These are phyloP conservation scores for Bipolaris sorokiniana DNA, from an alignment of 2,329 filamentous ascomycete species.

Conservation along the genomic window DNA sequence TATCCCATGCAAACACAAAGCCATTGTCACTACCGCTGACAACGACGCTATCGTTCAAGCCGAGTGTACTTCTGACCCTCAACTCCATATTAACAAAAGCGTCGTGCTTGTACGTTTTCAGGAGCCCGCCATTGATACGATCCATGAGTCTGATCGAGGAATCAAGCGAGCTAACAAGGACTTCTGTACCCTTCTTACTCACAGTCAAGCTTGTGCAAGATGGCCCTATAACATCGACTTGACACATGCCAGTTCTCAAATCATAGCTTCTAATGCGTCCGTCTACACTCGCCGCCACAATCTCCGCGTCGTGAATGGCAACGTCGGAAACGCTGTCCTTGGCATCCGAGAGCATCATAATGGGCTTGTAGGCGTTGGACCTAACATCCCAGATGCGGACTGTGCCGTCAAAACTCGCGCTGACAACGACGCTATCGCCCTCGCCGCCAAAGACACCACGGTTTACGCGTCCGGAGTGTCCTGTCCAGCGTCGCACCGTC, in stretches of 20 bases:
- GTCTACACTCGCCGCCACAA: constrained; percentile 82
- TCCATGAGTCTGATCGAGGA: constrained; percentile 82
- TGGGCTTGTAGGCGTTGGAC: constrained; percentile 60
- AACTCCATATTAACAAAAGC: constrained; percentile 69
- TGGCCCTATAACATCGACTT: constrained; percentile 49
- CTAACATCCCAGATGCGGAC: constrained; percentile 69
- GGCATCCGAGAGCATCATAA: constrained; percentile 76
- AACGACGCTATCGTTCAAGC: constrained; percentile 76
- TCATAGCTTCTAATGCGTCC: constrained; percentile 84
- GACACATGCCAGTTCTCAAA: constrained; percentile 72
- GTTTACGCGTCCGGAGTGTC: constrained; percentile 77
- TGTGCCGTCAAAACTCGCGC: constrained; percentile 74
- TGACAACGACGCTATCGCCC: constrained; percentile 74
- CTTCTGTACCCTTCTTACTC: constrained; percentile 73
- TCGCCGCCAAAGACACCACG: constrained; percentile 79
- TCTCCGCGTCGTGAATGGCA: constrained; percentile 54
- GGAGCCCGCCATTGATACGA: constrained; percentile 71
- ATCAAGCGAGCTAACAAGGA: constrained; percentile 79
- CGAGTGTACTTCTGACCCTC: constrained; percentile 77
- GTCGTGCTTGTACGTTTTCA: constrained; percentile 71
- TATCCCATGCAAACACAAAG: constrained; percentile 80
- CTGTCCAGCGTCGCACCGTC: constrained; percentile 76
- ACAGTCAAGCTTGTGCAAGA: constrained; percentile 77
- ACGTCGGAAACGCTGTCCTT: constrained; percentile 67
- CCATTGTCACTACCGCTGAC: constrained; percentile 82